Percentiles rank a stretch among this genome's conserved stretches.
Evolutionary conservation across 2,329 filamentous ascomycete species (phyloP).

Genomic region (Botrytis aclada): DNA sequence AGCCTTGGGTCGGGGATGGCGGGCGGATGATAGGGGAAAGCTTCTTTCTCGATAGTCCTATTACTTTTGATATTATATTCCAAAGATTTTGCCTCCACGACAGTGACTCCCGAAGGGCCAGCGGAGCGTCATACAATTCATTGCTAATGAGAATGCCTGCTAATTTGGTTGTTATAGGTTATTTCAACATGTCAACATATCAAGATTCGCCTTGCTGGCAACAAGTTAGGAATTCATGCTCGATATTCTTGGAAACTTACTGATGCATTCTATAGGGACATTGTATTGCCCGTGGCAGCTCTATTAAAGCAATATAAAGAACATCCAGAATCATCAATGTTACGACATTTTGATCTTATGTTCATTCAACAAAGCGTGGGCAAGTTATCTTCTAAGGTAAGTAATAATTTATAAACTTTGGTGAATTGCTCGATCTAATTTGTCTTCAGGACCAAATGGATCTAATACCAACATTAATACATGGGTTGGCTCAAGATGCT

Average conservation of each 20-base stretch:
- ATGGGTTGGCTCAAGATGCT: slow-evolving; percentile 61
- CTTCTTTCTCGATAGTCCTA: background rate
- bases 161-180: slow-evolving; percentile 43
- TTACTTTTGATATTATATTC: background rate
- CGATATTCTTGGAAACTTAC: slow-evolving; percentile 9
- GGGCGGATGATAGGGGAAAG: background rate
- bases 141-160: background rate
- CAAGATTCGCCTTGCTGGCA: slow-evolving; percentile 50
- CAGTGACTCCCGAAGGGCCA: background rate
- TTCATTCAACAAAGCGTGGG: slow-evolving; percentile 84
- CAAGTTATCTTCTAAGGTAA: slow-evolving; percentile 50
- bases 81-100: background rate
- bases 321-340: slow-evolving; percentile 61
- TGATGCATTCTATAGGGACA: slow-evolving; percentile 37
- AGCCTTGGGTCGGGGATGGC: background rate
- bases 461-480: slow-evolving; percentile 67
- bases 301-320: slow-evolving; percentile 89
- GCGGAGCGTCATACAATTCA: background rate
- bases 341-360: slow-evolving; percentile 83
- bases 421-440: background rate
- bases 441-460: slow-evolving; percentile 58
- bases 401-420: slow-evolving; percentile 31
- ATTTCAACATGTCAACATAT: slow-evolving; percentile 70
- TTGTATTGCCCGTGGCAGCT: slow-evolving; percentile 79
- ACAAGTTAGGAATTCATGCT: slow-evolving; percentile 32